Evolutionary conservation across 148 eudicot genomes (phyloP).

Genomic region (Amaranthus hypochondriacus): DNA sequence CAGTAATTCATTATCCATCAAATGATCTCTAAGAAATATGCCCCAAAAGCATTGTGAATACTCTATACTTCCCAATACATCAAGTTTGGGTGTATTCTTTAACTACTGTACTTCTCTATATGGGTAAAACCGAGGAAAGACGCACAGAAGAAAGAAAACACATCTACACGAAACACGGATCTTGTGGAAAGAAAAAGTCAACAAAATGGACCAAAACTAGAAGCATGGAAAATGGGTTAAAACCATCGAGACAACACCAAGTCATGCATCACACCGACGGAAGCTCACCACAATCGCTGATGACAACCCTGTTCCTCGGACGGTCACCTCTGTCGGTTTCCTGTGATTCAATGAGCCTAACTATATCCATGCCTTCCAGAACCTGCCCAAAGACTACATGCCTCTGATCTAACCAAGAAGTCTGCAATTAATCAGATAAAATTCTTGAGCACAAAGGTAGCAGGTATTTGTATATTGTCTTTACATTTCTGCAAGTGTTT

Average conservation of each 20-base stretch:
- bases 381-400: conserved; percentile 95
- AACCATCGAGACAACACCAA: not conserved
- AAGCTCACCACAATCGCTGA: conserved; percentile 86
- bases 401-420: conserved; percentile 88
- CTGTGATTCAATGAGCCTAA: conserved; percentile 71
- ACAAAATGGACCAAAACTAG: not conserved
- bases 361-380: conserved; percentile 90
- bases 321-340: conserved; percentile 95
- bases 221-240: not conserved
- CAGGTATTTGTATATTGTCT: not conserved
- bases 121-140: not conserved
- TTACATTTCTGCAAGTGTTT: too few species aligned
- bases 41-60: not conserved
- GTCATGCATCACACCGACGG: conserved; percentile 42
- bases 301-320: conserved; percentile 67
- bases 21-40: not conserved
- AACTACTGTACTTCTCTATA: conserved; percentile 9
- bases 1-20: not conserved
- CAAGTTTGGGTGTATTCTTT: not conserved
- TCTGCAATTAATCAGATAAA: conserved; percentile 38
- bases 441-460: not conserved
- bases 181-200: not conserved
- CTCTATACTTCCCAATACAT: not conserved
- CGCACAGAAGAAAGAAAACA: not conserved
- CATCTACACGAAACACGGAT: conserved; percentile 6